Conservation (phyloP, 352 stramenopile species). For the Phytophthora nicotianae region DNA sequence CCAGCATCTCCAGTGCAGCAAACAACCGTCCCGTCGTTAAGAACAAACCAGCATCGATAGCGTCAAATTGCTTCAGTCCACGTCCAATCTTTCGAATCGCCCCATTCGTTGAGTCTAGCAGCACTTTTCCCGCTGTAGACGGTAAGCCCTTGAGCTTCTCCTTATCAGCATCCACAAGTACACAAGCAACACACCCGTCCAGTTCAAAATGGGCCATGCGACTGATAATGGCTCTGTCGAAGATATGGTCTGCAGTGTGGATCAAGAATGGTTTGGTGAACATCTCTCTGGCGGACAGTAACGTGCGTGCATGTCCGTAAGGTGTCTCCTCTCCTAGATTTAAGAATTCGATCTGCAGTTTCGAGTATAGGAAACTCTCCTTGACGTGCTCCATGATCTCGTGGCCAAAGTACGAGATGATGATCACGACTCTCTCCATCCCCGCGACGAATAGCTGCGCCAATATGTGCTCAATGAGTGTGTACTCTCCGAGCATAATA, state of each 20-base stretch:
- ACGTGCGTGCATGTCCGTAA: constrained; percentile 73
- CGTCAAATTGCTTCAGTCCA: constrained; percentile 72
- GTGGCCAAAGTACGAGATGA: constrained; percentile 81
- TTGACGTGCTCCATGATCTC: constrained; percentile 86
- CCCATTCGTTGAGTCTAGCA: constrained; percentile 48
- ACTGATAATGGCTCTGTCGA: constrained; percentile 75
- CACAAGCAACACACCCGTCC: constrained; percentile 71
- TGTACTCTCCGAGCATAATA: constrained; percentile 75
- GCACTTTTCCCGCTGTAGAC: constrained; percentile 71
- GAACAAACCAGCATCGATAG: constrained; percentile 80
- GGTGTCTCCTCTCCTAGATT: constrained; percentile 82
- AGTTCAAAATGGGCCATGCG: constrained; percentile 77
- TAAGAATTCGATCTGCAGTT: constrained; percentile 85
- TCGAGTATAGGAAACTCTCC: constrained; percentile 70
- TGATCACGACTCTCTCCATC: constrained; percentile 85
- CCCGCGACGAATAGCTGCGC: constrained; percentile 82
- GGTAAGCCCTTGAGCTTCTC: constrained; percentile 64
- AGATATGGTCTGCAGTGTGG: constrained; percentile 87
- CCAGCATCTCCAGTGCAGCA: constrained; percentile 81
- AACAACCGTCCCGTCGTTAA: constrained; percentile 74
- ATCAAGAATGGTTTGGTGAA: constrained; percentile 86
- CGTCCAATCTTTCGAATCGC: constrained; percentile 73
- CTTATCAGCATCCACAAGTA: constrained; percentile 75
- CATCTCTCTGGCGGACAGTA: constrained; percentile 79
- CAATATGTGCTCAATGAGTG: constrained; percentile 82